Percentiles rank a stretch among this genome's conserved stretches.
Conservation (phyloP, 2,329 filamentous ascomycete species). For the Podosphaera fusca region DNA sequence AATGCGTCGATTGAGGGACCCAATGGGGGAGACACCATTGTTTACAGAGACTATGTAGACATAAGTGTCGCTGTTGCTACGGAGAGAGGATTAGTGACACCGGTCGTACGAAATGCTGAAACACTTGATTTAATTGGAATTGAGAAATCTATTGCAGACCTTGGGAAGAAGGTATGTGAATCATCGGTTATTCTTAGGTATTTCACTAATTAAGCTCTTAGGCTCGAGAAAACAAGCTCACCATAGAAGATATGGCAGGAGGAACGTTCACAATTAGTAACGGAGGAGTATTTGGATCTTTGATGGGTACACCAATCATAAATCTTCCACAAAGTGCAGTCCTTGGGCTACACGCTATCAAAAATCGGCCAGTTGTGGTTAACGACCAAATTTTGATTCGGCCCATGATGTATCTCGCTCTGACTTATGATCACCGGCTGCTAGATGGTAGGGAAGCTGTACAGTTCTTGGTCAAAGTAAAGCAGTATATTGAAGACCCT, state of each 20-base stretch:
- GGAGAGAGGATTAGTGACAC: slow-evolving; percentile 90
- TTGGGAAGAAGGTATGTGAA: slow-evolving; percentile 67
- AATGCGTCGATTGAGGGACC: slow-evolving; percentile 95
- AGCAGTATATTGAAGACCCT: slow-evolving; percentile 94
- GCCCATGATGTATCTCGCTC: slow-evolving; percentile 98
- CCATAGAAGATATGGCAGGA: slow-evolving; percentile 97
- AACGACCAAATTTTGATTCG: slow-evolving; percentile 89
- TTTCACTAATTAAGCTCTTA: slow-evolving; percentile 16
- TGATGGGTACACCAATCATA: slow-evolving; percentile 97
- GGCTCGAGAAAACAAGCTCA: slow-evolving; percentile 89
- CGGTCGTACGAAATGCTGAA: slow-evolving; percentile 86
- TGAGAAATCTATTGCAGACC: slow-evolving; percentile 73
- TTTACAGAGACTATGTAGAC: slow-evolving; percentile 95
- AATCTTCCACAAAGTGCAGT: slow-evolving; percentile 88
- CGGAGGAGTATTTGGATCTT: slow-evolving; percentile 84
- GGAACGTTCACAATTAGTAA: slow-evolving; percentile 98
- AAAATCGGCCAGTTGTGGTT: slow-evolving; percentile 71
- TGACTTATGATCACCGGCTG: slow-evolving; percentile 93
- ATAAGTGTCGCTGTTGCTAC: slow-evolving; percentile 94
- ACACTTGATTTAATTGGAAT: slow-evolving; percentile 69
- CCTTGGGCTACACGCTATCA: slow-evolving; percentile 84
- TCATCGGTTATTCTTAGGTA: neutral
- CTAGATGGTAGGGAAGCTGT: slow-evolving; percentile 89
- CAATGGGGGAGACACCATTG: slow-evolving; percentile 86
- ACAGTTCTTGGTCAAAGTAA: slow-evolving; percentile 88